Conservation (phyloP, 2,329 filamentous ascomycete species). For the Bimuria novae-zelandiae region DNA sequence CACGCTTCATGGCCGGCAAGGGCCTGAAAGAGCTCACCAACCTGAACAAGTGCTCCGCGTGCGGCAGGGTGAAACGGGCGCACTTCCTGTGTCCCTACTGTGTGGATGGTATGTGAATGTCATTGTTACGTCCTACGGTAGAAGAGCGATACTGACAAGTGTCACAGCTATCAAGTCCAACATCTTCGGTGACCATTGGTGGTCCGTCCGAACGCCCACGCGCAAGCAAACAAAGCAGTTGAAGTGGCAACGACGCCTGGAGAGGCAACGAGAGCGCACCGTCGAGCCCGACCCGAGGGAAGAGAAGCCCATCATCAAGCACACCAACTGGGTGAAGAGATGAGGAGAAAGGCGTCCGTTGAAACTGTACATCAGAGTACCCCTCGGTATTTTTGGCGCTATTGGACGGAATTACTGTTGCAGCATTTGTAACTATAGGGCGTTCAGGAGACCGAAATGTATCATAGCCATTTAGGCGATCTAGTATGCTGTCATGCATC, state of each 20-base stretch:
- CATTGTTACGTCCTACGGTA: not conserved
- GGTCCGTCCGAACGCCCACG: conserved; percentile 31
- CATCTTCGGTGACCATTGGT: conserved; percentile 37
- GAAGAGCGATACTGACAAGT: conserved; percentile 10
- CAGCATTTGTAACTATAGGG: not conserved
- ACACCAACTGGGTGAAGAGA: conserved; percentile 31
- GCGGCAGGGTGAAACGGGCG: conserved; percentile 83
- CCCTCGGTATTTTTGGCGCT: not conserved
- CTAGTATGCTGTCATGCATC: conserved; percentile 20
- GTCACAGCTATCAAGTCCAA: conserved; percentile 39
- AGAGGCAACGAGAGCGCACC: conserved; percentile 19
- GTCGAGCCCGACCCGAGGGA: conserved; percentile 28
- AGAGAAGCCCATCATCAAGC: conserved; percentile 32
- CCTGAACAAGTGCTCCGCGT: conserved; percentile 86
- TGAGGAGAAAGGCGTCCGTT: not conserved
- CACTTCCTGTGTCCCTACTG: conserved; percentile 89
- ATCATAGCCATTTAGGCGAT: conserved; percentile 29
- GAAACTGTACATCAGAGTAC: conserved; percentile 10
- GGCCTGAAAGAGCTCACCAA: conserved; percentile 87
- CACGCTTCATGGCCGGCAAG: conserved; percentile 94
- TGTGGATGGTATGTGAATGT: conserved; percentile 69
- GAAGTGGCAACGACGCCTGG: conserved; percentile 26
- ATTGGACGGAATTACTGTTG: not conserved
- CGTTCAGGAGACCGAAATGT: conserved; percentile 10
- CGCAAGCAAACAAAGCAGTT: conserved; percentile 37